Evolutionary conservation across 2,329 filamentous ascomycete genomes (phyloP), one percentile per base, ranked within the genome.

Genomic region (Xylaria sp.): DNA sequence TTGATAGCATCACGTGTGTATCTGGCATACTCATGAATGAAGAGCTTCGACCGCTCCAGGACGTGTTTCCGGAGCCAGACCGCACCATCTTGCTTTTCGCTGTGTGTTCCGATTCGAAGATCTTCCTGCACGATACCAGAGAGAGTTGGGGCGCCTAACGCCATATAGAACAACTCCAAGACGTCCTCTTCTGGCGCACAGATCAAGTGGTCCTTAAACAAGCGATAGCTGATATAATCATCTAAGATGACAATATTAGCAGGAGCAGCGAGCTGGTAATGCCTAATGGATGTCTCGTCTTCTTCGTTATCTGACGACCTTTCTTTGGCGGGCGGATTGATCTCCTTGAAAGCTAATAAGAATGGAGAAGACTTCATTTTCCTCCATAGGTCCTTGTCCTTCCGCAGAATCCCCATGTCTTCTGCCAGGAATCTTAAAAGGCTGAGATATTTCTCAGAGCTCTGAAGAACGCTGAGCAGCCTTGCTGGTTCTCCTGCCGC

Each of bases 101-200:
- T 80, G 38, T 84, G 75, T 2, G 80, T 74, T 0, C 92, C 92
- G 63, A 94, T 86, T 22, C 82, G 84, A 18, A 91, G 80, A 52
- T 92, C 86, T 66, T 93, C 88, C 63, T 91, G 85, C 11, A 97
- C 89, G 17, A 93, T 81, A 50, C 81, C 83, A 58, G 90, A 91
- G 18, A 99, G 79, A 50, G 84, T 85, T 41, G 86, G 82, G 2
- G 91, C 88, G 1, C 94, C 94, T 2, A 99, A 85, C 7, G 86
- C 81, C 34, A 85, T 73, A 71, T 99, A 99, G 59, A 99, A 93
- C 1, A 82, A 81, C 69, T 99, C 94, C 1, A 99, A 77, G 0
- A 75, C 70, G 59, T 97, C 94, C 67, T 99, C 94, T 69, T 96
- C 90, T 0, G 94, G 95, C 0, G 92, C 92, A 56, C 89, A 92